Base-by-base conservation (phyloP, 2,329 filamentous ascomycete genomes). In the Trichophyton equinum region DNA sequence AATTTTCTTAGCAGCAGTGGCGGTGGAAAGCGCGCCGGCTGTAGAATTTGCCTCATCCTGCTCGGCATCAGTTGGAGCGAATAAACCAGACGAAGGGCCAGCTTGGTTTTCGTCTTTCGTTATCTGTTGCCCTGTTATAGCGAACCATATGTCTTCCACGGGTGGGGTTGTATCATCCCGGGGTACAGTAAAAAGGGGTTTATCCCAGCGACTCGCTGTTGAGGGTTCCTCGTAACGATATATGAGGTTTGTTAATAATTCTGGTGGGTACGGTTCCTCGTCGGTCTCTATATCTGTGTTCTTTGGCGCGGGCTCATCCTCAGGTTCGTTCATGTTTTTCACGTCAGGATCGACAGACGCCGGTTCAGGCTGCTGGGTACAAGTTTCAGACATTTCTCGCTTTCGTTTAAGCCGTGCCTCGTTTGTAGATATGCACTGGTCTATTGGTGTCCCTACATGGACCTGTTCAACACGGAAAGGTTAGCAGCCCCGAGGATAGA, bases 201-300 rank as follows among this genome's bases (percentile, higher is more conserved):
- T 82, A 69, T 86, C 83, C 83, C 83, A 86, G 58, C 83, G 77
- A 56, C 77, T 82, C 77, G 85, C 82, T 42, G 81, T 82, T 67
- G 82, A 84, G n/a, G 83, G 83, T 72, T 85, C 84, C 73, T 86
- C 84, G 68, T 85, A 86, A 62, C 84, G 78, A 72, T 84, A 85
- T 65, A 85, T 78, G 49, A 86, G 78, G 67, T 85, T 85, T 64
- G 83, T 78, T 65, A 85, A 82, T 59, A 84, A 78, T 15, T 81
- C 79, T 4, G 79, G 69, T 0, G 77, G 76, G 66, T 85, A 85
- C 2, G 66, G 68, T 65, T 74, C 71, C 64, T 74, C 72, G 9
- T 61, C 44, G 40, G 68, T 65, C 20, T 61, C 58, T 30, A 49
- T 46, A 61, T n/a, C 11, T 7, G 20, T 55, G 40, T 58, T 4